Percentiles rank a stretch among this genome's conserved stretches.
Evolutionary conservation across 352 stramenopile genomes (phyloP).

Genomic region (Pseudoperonospora humuli): DNA sequence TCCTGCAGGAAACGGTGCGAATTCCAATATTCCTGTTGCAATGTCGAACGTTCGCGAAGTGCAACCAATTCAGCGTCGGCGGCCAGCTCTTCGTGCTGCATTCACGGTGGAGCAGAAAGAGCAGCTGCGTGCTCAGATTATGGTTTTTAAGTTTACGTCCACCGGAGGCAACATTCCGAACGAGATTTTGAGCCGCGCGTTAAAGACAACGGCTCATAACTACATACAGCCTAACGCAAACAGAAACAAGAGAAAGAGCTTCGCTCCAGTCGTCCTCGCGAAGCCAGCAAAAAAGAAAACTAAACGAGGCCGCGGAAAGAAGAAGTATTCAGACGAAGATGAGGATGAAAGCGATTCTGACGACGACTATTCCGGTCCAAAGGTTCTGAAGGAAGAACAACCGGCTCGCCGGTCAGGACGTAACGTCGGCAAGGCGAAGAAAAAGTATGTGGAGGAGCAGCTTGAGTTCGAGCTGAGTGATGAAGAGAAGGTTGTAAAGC

Average conservation of each 20-base stretch:
- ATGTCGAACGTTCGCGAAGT: conserved; percentile 49
- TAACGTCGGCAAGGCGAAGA: conserved; percentile 75
- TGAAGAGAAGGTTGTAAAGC: conserved; percentile 46
- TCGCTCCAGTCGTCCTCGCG: conserved; percentile 38
- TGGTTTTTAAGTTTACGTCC: conserved; percentile 88
- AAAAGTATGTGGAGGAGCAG: conserved; percentile 81
- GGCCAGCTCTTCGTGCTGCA: conserved; percentile 38
- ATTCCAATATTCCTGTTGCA: conserved; percentile 34
- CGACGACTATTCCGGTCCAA: conserved; percentile 32
- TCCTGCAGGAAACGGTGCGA: conserved; percentile 38
- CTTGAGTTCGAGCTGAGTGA: conserved; percentile 66
- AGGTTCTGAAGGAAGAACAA: conserved; percentile 38
- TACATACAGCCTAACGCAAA: conserved; percentile 47
- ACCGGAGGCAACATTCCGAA: conserved; percentile 71
- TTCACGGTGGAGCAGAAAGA: conserved; percentile 84
- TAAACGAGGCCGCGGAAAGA: conserved; percentile 50
- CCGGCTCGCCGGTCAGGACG: conserved; percentile 71
- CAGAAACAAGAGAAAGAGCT: conserved; percentile 75
- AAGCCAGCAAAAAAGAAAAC: conserved; percentile 68
- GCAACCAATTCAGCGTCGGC: conserved; percentile 45
- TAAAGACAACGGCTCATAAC: conserved; percentile 57
- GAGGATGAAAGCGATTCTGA: conserved; percentile 69
- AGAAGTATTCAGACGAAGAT: conserved; percentile 72
- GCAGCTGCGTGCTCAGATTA: conserved; percentile 83
- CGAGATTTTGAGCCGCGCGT: conserved; percentile 57